Conservation (phyloP, 768 basidiomycete species). For the Lactarius indigo region DNA sequence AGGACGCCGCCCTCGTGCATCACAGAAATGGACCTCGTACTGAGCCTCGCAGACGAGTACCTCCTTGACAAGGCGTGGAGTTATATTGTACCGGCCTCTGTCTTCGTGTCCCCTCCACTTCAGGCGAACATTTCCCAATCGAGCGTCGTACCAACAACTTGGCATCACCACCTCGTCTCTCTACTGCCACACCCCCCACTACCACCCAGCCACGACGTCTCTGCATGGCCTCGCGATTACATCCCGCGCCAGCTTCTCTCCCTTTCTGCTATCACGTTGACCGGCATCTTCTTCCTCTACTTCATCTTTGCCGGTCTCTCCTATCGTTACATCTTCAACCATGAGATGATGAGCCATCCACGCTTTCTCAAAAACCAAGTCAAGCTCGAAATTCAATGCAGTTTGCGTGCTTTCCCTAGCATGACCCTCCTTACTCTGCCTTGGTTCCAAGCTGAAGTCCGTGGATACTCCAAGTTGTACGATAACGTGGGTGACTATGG, state of each 20-base stretch:
- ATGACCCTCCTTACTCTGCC: constrained; percentile 87
- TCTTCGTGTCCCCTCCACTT: constrained; percentile 28
- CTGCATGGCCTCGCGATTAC: constrained; percentile 85
- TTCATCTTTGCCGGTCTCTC: constrained; percentile 84
- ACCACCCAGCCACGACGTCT: constrained; percentile 36
- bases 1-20: neutral
- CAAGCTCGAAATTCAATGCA: constrained; percentile 69
- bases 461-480: constrained; percentile 80
- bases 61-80: constrained; percentile 81
- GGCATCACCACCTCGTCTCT: constrained; percentile 49
- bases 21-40: constrained; percentile 78
- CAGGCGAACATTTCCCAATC: constrained; percentile 22
- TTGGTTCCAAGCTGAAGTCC: constrained; percentile 90
- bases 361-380: constrained; percentile 90
- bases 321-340: constrained; percentile 87
- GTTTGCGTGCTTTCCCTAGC: constrained; percentile 71
- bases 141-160: constrained; percentile 31
- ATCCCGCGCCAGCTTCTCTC: constrained; percentile 76
- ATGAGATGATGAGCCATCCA: constrained; percentile 93
- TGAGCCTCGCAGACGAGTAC: constrained; percentile 64
- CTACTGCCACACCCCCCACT: constrained; percentile 56
- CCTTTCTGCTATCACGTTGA: constrained; percentile 61
- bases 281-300: constrained; percentile 85
- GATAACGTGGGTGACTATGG: constrained; percentile 78
- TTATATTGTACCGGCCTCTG: constrained; percentile 55